Evolutionary conservation across 139 green algal species (phyloP), one percentile per base, ranked within the genome.

Genomic region (Medakamo hakoo): DNA sequence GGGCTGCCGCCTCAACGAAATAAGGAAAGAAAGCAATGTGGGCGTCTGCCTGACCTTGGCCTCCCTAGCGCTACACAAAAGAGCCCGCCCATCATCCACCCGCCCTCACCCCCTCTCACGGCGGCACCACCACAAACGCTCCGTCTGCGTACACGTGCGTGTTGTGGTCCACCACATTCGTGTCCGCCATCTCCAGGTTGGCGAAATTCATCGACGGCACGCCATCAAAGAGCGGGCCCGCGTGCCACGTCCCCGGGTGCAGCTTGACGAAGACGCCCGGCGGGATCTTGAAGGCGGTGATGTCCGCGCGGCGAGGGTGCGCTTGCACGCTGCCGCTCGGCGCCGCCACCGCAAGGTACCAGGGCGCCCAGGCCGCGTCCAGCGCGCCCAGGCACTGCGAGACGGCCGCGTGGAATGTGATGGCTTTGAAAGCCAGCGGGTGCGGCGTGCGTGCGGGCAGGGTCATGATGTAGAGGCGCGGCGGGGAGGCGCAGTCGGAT

Each of bases 161-260:
- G 73, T 91, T 92, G 77, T 95, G 88, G 72, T 95, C 88, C 9
- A 79, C 70, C 9, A 93, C 75, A 58, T 98, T 98, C 27, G 91
- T 98, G 74, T 98, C 86, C 4, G 66, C 57, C 26, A 98, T 78
- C 75, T 98, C 91, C 32, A 98, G 70, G 71, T 98, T 95, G 87
- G 66, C 88, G 84, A 48, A 70, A 23, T 2, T 76, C 70, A 20
- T 27, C 40, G 40, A 9, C 40, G 40, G 9, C 18, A 55, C 29
- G 5, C 52, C 69, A 18, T 83, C 65, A 71, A 92, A 93, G 27
- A 88, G 60, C 19, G 85, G 85, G 1, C 85, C 85, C 21, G 70
- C 83, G 68, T 90, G 78, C 81, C 86, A 94, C 23, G 83, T 92
- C 25, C 75, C 84, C 30, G 66, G 30, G 26, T 94, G 63, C 52